These are phyloP conservation scores for Casuarina glauca DNA, from an alignment of 306 rosid species.

Conservation along the genomic window DNA sequence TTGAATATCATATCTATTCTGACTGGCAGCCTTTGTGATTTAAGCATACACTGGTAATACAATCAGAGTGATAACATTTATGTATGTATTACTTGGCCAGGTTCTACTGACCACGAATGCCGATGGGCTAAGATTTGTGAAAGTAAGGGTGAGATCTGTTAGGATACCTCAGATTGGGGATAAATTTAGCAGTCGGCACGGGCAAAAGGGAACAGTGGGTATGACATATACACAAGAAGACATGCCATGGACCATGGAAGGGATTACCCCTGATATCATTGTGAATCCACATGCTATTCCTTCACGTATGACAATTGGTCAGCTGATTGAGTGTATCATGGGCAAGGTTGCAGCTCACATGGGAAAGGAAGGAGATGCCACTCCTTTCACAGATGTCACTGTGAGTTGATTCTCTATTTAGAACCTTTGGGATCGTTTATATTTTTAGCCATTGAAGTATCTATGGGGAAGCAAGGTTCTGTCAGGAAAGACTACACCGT, in stretches of 20 bases:
- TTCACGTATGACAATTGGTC: constrained; percentile 98
- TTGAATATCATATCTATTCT: background rate
- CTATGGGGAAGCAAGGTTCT: too few species aligned
- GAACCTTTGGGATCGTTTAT: background rate
- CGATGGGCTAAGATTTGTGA: constrained; percentile 98
- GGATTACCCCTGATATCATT: constrained; percentile 94
- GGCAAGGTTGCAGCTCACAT: constrained; percentile 99
- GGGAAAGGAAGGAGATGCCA: constrained; percentile 99
- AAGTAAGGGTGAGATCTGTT: constrained; percentile 95
- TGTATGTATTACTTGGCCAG: constrained; percentile 37
- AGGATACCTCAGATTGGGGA: constrained; percentile 98
- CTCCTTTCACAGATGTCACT: constrained; percentile 97
- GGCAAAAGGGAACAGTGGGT: constrained; percentile 97
- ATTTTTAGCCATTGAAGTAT: too few species aligned
- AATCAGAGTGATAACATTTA: constrained; percentile 3
- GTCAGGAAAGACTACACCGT: too few species aligned
- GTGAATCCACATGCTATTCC: constrained; percentile 99
- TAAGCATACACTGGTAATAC: background rate
- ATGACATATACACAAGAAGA: constrained; percentile 99
- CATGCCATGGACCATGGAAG: constrained; percentile 99
- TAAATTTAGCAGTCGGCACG: constrained; percentile 97
- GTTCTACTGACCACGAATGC: constrained; percentile 97
- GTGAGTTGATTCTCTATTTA: constrained; percentile 49
- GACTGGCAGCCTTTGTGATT: background rate
- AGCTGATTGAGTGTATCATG: constrained; percentile 98